Percentiles rank a stretch among this genome's conserved stretches.
phyloP scores from a whole-genome alignment of 305 asterid species.

The Solanum aculeatissimum region DNA sequence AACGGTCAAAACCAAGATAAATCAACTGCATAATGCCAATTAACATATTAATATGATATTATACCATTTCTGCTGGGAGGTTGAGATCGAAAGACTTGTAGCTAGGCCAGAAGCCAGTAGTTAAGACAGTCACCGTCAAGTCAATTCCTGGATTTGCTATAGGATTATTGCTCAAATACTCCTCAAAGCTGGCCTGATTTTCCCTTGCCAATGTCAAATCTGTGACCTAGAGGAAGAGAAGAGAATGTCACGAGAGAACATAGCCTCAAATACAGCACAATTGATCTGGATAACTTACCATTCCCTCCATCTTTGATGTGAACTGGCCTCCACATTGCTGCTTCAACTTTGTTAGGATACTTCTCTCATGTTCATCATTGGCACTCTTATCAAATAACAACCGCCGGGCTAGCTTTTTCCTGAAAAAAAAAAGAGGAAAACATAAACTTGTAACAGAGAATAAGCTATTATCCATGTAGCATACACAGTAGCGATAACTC shows the following conservation, averaged over 20 bases:
- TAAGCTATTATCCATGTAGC: neutral
- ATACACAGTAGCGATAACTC: neutral
- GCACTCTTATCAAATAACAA: conserved; percentile 95
- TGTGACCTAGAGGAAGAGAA: conserved; percentile 53
- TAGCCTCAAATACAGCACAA: neutral
- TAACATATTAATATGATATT: neutral
- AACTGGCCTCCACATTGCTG: conserved; percentile 95
- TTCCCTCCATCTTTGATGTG: conserved; percentile 99
- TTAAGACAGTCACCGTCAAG: conserved; percentile 89
- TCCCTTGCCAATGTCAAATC: conserved; percentile 96
- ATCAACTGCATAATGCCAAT: neutral
- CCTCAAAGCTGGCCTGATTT: conserved; percentile 80
- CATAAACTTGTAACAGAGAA: neutral
- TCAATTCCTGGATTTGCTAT: conserved; percentile 82
- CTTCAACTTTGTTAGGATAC: conserved; percentile 86
- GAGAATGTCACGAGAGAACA: neutral
- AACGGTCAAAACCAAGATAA: neutral
- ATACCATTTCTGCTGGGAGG: conserved; percentile 93
- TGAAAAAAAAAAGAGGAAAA: conserved; percentile 7
- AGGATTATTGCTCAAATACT: conserved; percentile 52
- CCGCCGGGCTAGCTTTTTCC: conserved; percentile 96
- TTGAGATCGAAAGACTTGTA: conserved; percentile 92
- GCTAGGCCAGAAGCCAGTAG: conserved; percentile 99
- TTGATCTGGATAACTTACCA: conserved; percentile 41
- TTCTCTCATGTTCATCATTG: conserved; percentile 94